Evolutionary conservation across 257 asterid species (phyloP).

Genomic region (Cruciata laevipes): DNA sequence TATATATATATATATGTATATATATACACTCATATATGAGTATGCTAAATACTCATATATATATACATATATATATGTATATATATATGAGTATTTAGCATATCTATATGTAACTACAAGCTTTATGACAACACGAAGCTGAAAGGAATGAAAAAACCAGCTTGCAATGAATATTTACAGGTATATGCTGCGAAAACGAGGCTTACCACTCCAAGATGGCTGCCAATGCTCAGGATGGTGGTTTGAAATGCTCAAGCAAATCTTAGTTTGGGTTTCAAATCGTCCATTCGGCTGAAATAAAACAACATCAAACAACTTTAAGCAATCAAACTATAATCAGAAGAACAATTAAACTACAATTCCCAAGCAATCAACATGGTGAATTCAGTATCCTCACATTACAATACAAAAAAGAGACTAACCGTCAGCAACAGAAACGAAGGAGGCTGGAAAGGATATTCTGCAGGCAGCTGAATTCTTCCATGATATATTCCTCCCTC

Average conservation of each 20-base stretch:
- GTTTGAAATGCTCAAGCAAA: conserved; percentile 94
- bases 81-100: too few relatives aligned
- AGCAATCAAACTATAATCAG: not conserved
- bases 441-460: conserved; percentile 88
- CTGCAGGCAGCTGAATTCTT: conserved; percentile 79
- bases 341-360: not conserved
- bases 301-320: conserved; percentile 10
- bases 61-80: too few relatives aligned
- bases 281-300: conserved; percentile 84
- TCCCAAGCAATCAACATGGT: not conserved
- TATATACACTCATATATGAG: too few relatives aligned
- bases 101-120: too few relatives aligned
- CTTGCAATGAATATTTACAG: not conserved
- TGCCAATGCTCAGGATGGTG: conserved; percentile 99
- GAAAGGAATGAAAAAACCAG: not conserved
- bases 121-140: not conserved
- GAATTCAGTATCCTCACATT: too few relatives aligned
- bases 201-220: conserved; percentile 93
- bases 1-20: too few relatives aligned
- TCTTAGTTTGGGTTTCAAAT: conserved; percentile 91
- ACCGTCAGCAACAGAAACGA: conserved; percentile 83
- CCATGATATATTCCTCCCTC: conserved; percentile 95
- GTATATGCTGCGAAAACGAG: conserved; percentile 7
- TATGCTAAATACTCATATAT: too few relatives aligned
- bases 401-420: conserved; percentile 14